Percentiles rank a stretch among this genome's conserved stretches.
Conservation (phyloP, 805 yeast genomes). For the Cephaloascus albidus region DNA sequence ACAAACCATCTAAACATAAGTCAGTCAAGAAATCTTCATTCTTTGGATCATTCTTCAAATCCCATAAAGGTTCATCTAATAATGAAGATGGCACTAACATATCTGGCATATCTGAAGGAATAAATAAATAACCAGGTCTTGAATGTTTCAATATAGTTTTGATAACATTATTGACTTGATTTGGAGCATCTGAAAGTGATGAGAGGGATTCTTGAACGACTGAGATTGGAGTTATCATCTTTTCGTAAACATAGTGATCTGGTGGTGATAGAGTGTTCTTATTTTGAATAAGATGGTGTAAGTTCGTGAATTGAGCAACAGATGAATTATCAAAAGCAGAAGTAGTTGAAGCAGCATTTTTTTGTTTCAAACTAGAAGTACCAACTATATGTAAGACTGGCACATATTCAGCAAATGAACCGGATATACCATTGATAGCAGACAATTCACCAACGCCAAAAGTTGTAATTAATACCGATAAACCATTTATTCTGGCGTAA, state of each 20-base stretch:
- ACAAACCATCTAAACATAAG: slow-evolving; percentile 14
- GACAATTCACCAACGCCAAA: slow-evolving; percentile 88
- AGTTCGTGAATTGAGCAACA: slow-evolving; percentile 15
- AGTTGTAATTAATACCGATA: slow-evolving; percentile 64
- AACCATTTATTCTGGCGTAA: slow-evolving; percentile 57
- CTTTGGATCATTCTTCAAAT: too few species aligned
- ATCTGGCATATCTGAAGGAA: slow-evolving; percentile 66
- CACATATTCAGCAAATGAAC: slow-evolving; percentile 73
- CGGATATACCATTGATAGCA: slow-evolving; percentile 75
- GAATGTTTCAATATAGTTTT: slow-evolving; percentile 41
- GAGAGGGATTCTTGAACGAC: slow-evolving; percentile 40
- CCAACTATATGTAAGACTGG: slow-evolving; percentile 85
- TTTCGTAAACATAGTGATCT: slow-evolving; percentile 58
- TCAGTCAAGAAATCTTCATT: slow-evolving; percentile 4
- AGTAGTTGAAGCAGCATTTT: slow-evolving; percentile 22
- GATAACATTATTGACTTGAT: slow-evolving; percentile 63
- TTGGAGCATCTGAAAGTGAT: slow-evolving; percentile 31
- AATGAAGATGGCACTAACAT: neutral
- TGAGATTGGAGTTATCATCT: slow-evolving; percentile 49
- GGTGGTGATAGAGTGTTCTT: slow-evolving; percentile 39
- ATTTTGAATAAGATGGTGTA: slow-evolving; percentile 57
- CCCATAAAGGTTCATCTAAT: neutral
- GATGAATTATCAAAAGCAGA: too few species aligned
- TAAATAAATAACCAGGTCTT: slow-evolving; percentile 74
- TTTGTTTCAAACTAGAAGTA: slow-evolving; percentile 40